These are phyloP conservation scores for Lipomyces lipofer DNA, from an alignment of 805 yeast genomes.

Conservation along the genomic window DNA sequence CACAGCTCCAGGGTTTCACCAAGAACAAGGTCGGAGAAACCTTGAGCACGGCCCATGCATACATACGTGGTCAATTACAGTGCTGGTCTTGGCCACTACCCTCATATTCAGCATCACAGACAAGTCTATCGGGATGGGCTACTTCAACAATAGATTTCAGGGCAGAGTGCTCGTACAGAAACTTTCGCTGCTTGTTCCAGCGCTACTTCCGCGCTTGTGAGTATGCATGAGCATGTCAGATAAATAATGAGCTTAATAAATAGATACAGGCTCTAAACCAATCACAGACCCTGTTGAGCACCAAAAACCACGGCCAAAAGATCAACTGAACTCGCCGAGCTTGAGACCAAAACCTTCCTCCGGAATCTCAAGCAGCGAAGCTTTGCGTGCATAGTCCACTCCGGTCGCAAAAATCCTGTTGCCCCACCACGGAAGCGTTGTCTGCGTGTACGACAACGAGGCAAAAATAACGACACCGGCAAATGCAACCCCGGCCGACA, in stretches of 20 bases:
- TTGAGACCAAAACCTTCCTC: conserved; percentile 18
- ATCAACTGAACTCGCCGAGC: conserved; percentile 7
- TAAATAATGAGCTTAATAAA: not conserved
- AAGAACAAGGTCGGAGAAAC: too few relatives aligned
- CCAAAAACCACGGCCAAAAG: not conserved
- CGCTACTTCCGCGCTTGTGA: not conserved
- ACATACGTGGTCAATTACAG: too few relatives aligned
- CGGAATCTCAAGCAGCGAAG: conserved; percentile 15
- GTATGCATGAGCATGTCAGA: not conserved
- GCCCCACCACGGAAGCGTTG: conserved; percentile 59
- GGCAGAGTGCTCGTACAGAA: not conserved
- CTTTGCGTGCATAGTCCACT: conserved; percentile 18
- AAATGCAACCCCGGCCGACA: conserved; percentile 68
- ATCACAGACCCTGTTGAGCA: not conserved
- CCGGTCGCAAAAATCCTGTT: conserved; percentile 39
- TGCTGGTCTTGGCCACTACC: not conserved
- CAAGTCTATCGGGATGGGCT: too few relatives aligned
- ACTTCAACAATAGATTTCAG: not conserved
- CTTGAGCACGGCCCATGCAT: too few relatives aligned
- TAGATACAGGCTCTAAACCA: not conserved
- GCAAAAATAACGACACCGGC: conserved; percentile 59
- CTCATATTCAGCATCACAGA: not conserved
- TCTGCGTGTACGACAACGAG: conserved; percentile 41
- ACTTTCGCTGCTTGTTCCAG: not conserved
- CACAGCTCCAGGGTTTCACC: too few relatives aligned